These are phyloP conservation scores for Lactarius hengduanensis DNA, from an alignment of 768 basidiomycete genomes.

Conservation along the genomic window DNA sequence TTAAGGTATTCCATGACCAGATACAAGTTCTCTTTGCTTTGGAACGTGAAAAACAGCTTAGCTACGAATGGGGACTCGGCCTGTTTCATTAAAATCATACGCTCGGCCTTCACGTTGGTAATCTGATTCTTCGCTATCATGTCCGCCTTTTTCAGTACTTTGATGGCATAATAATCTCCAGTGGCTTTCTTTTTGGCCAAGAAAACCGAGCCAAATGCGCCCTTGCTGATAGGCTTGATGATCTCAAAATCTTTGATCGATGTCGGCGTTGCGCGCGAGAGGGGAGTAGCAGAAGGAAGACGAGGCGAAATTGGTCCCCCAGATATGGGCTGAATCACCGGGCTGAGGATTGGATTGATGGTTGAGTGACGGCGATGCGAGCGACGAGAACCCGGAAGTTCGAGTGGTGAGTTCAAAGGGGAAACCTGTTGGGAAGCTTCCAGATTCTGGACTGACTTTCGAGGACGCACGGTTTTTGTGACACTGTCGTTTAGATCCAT, in stretches of 20 bases:
- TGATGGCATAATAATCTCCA: slow-evolving; percentile 99
- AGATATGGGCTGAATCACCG: slow-evolving; percentile 55
- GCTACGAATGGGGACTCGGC: slow-evolving; percentile 98
- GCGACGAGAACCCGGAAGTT: slow-evolving; percentile 49
- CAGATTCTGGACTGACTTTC: slow-evolving; percentile 65
- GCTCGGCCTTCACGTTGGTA: slow-evolving; percentile 98
- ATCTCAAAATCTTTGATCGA: slow-evolving; percentile 99
- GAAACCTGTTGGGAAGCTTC: slow-evolving; percentile 67
- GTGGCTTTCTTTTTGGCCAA: slow-evolving; percentile 97
- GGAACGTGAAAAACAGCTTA: slow-evolving; percentile 98
- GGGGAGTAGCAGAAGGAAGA: slow-evolving; percentile 71
- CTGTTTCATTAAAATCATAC: slow-evolving; percentile 99
- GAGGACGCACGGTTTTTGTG: slow-evolving; percentile 52
- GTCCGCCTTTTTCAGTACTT: slow-evolving; percentile 99
- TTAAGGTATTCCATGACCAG: slow-evolving; percentile 99
- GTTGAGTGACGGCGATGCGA: slow-evolving; percentile 67
- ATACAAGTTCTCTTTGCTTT: slow-evolving; percentile 98
- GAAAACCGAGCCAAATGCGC: slow-evolving; percentile 98
- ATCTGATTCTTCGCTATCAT: slow-evolving; percentile 99
- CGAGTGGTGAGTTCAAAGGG: slow-evolving; percentile 61
- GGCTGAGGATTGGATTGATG: slow-evolving; percentile 48
- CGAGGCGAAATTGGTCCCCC: slow-evolving; percentile 78
- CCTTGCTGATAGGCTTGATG: slow-evolving; percentile 99
- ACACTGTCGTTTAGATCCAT: slow-evolving; percentile 63
- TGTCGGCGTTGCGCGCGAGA: slow-evolving; percentile 76